phyloP scores from a whole-genome alignment of 2,329 filamentous ascomycete genomes.

The Alternaria tenuissima region DNA sequence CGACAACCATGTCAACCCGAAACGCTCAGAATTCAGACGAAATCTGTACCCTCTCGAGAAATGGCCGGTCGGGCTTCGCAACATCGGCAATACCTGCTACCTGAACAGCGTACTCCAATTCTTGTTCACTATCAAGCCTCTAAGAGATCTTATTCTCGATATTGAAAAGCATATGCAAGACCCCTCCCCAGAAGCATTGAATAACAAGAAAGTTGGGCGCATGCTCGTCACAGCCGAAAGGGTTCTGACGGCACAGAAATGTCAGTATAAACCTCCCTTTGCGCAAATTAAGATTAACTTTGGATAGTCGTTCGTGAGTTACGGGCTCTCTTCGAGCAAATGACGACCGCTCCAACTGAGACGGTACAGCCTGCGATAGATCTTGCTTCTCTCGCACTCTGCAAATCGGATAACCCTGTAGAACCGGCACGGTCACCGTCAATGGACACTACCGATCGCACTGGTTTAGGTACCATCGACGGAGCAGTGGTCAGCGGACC shows the following conservation, averaged over 20 bases:
- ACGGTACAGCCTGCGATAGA: constrained; percentile 77
- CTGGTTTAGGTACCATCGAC: constrained; percentile 53
- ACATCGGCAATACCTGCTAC: constrained; percentile 98
- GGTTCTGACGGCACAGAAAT: constrained; percentile 71
- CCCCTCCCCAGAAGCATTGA: constrained; percentile 68
- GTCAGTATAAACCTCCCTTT: constrained; percentile 65
- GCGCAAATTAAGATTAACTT: constrained; percentile 20
- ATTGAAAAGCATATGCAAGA: constrained; percentile 76
- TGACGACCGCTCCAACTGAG: constrained; percentile 69
- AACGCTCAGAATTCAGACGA: constrained; percentile 24
- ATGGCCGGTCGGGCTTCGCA: constrained; percentile 85
- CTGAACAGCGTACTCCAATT: constrained; percentile 96
- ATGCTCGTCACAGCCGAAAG: constrained; percentile 68
- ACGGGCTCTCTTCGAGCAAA: constrained; percentile 71
- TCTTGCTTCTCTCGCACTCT: constrained; percentile 80
- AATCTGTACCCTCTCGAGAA: constrained; percentile 51
- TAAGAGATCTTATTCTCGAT: constrained; percentile 81
- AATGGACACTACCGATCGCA: constrained; percentile 53
- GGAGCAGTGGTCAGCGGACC: constrained; percentile 58
- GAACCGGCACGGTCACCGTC: constrained; percentile 52
- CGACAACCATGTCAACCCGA: constrained; percentile 20
- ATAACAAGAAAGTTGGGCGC: constrained; percentile 77
- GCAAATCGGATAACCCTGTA: constrained; percentile 60
- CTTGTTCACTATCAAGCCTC: constrained; percentile 84
- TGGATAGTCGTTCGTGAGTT: constrained; percentile 77